Evolutionary conservation across 75 land plant genomes (phyloP).

Genomic region (Azolla pinnata): DNA sequence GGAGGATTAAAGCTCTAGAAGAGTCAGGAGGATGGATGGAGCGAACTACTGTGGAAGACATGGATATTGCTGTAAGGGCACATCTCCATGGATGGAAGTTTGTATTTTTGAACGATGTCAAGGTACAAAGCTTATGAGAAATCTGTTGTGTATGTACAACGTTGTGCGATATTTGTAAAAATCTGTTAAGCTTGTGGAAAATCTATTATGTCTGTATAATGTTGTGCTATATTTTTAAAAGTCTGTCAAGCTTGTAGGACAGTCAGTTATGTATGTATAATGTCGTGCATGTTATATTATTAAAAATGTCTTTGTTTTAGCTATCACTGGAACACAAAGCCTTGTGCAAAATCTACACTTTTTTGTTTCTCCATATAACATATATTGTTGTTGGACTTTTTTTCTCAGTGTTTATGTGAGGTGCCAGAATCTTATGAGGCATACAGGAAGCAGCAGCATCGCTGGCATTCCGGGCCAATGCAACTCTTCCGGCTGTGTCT

Average conservation of each 20-base stretch:
- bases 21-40: constrained; percentile 84
- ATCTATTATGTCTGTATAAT: background rate
- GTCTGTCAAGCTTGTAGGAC: background rate
- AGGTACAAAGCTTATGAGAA: constrained; percentile 25
- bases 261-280: background rate
- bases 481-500: constrained; percentile 73
- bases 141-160: background rate
- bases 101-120: constrained; percentile 67
- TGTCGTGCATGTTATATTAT: background rate
- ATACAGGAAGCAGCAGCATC: constrained; percentile 76
- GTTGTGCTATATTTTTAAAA: background rate
- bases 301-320: background rate
- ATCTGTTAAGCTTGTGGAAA: background rate
- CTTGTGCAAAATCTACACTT: background rate
- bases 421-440: constrained; percentile 91
- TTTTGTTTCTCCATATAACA: background rate
- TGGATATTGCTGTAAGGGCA: constrained; percentile 84
- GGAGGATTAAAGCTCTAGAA: constrained; percentile 79
- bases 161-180: background rate
- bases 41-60: constrained; percentile 80
- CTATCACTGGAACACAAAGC: background rate
- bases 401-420: constrained; percentile 61
- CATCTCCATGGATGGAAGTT: constrained; percentile 83
- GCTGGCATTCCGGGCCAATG: constrained; percentile 97
- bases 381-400: background rate